Evolutionary conservation across 441 rosid genomes (phyloP).

Genomic region (Cnidoscolus chayamansa): DNA sequence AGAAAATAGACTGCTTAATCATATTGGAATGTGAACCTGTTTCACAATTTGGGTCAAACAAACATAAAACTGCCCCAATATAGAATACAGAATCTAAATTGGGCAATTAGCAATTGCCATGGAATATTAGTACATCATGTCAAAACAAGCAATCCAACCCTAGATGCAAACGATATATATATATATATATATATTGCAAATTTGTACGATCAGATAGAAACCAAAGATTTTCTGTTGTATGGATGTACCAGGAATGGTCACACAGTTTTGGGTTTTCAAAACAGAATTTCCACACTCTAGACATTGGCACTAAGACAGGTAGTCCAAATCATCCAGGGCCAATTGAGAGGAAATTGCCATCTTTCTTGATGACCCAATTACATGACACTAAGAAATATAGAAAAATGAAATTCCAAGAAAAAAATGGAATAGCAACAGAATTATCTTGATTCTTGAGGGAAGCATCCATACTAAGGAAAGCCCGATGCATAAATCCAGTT

Average conservation of each 20-base stretch:
- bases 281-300: not conserved
- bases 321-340: slow-evolving; percentile 2
- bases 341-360: not conserved
- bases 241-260: not conserved
- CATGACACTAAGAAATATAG: not conserved
- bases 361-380: not conserved
- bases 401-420: slow-evolving; percentile 3
- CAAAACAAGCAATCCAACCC: slow-evolving; percentile 7
- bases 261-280: not conserved
- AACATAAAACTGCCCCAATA: not conserved
- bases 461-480: slow-evolving; percentile 72
- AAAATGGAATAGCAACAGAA: slow-evolving; percentile 5
- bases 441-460: slow-evolving; percentile 11
- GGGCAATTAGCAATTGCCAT: not conserved
- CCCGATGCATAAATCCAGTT: slow-evolving; percentile 97
- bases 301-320: not conserved
- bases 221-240: not conserved
- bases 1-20: not conserved
- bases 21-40: not conserved
- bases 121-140: not conserved
- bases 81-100: not conserved
- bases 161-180: no score
- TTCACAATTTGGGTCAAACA: not conserved
- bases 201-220: not conserved
- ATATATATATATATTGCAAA: no score